Evolutionary conservation across 164 flowering plant species (phyloP), one percentile per base, ranked within the genome.

Genomic region (Sedum album): DNA sequence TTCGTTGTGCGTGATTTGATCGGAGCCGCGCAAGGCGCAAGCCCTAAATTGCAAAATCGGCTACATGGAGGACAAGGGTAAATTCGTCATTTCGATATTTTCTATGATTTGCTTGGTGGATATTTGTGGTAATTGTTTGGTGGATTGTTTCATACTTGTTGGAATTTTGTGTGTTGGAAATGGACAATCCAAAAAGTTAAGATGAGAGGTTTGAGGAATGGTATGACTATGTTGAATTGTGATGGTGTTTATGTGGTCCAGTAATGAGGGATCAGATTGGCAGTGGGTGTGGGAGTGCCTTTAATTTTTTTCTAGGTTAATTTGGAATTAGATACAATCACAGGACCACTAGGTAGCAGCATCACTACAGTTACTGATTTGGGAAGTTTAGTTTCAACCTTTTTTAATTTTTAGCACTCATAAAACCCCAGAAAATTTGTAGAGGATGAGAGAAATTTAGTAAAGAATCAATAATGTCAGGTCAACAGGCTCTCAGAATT

Each of bases 291-390:
- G 18, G 46, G 25, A 38, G 46, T 35, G 67, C 67, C 67, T 41
- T 41, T 41, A 36, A 65, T 65, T 36, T 65, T 44, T 15, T 44
- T 44, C 21, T 26, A 31, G 26, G 42, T 46, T 36, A 65, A 65
- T 72, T 67, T 66, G 53, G 77, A 72, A 65, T 73, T 71, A 66
- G 75, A 75, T 69, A 75, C 74, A 70, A 77, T 68, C 26, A 28
- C 35, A 68, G 85, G 85, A 82, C 88, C 88, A 84, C 84, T 51
- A 67, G 72, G 60, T 66, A 80, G 71, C 73, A 31, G 70, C 67
- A 68, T 71, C 44, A 71, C 68, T 33, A 72, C 76, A 79, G 80
- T 76, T 72, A 67, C 87, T 76, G 42, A 78, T 85, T 72, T 69
- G 71, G 79, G 73, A 73, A 67, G 70, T 62, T 67, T 60, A 67